Percentiles rank a stretch among this genome's conserved stretches.
These are phyloP conservation scores for Cylindrodendrum hubeiense DNA, from an alignment of 2,329 filamentous ascomycete genomes.

Conservation along the genomic window DNA sequence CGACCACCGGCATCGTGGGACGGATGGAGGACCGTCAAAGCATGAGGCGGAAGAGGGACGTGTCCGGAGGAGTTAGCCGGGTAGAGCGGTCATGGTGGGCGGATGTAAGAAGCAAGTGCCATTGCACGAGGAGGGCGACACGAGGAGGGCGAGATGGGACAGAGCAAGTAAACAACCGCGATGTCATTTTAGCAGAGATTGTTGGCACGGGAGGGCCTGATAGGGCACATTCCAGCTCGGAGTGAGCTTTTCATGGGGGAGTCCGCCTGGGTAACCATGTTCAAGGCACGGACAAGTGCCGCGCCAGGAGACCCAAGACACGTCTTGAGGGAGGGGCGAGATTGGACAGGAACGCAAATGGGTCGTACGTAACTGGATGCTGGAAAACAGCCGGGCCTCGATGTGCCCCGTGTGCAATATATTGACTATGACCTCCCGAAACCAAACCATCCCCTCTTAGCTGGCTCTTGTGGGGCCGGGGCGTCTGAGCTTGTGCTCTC, in stretches of 20 bases:
- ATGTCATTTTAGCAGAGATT: slow-evolving; percentile 21
- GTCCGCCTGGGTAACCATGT: slow-evolving; percentile 31
- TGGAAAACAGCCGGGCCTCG: slow-evolving; percentile 21
- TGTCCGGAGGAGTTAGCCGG: neutral
- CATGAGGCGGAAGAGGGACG: neutral
- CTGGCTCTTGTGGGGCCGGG: slow-evolving; percentile 52
- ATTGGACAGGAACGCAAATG: slow-evolving; percentile 16
- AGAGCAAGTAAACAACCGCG: slow-evolving; percentile 32
- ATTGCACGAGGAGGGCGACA: slow-evolving; percentile 3
- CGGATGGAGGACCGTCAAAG: neutral
- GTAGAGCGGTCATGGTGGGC: neutral
- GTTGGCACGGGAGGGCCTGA: slow-evolving; percentile 16
- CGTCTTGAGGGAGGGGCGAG: slow-evolving; percentile 10
- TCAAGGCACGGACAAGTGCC: slow-evolving; percentile 26
- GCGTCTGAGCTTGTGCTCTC: slow-evolving; percentile 43
- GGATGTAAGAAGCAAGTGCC: neutral
- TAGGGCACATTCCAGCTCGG: slow-evolving; percentile 30
- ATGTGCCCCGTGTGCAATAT: slow-evolving; percentile 30
- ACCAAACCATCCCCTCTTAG: slow-evolving; percentile 82
- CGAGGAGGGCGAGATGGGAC: slow-evolving; percentile 5
- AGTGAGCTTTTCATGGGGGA: slow-evolving; percentile 32
- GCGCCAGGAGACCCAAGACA: slow-evolving; percentile 29
- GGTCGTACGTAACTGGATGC: slow-evolving; percentile 14
- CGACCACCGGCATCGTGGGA: slow-evolving; percentile 12
- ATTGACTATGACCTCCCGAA: slow-evolving; percentile 66